A percentile compares a stretch with the other conserved stretches of the same genome.
Conservation (phyloP, 441 rosid genomes). For the Daphne laureola region DNA sequence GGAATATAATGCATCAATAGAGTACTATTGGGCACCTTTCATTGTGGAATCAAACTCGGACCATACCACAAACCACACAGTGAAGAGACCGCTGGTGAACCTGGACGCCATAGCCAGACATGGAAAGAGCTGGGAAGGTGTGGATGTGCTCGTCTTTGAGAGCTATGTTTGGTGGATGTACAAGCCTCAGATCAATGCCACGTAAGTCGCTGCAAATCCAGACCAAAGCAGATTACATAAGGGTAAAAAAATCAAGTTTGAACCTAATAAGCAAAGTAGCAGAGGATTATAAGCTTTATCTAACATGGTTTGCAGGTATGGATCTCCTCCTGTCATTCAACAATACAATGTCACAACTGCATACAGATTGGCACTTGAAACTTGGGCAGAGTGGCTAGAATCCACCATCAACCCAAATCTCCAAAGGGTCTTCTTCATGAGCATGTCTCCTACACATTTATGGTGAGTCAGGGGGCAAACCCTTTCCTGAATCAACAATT, state of each 20-base stretch:
- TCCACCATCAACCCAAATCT: constrained; percentile 44
- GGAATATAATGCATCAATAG: constrained; percentile 79
- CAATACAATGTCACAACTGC: constrained; percentile 72
- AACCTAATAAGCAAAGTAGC: no score
- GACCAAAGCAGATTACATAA: no score
- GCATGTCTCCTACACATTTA: constrained; percentile 89
- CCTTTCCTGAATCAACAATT: no score
- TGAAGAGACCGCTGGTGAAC: constrained; percentile 57
- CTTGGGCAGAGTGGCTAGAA: constrained; percentile 83
- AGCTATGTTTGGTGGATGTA: constrained; percentile 98
- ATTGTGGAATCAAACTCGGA: constrained; percentile 84
- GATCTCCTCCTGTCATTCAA: constrained; percentile 32
- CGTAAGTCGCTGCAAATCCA: constrained; percentile 32
- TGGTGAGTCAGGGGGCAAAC: constrained; percentile 38
- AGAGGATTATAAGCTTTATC: background rate
- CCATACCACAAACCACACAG: constrained; percentile 85
- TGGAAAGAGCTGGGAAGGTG: constrained; percentile 76
- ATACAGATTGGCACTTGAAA: constrained; percentile 57
- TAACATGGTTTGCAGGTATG: constrained; percentile 36
- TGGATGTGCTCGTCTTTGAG: constrained; percentile 67
- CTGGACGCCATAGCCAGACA: constrained; percentile 76
- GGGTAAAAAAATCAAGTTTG: no score
- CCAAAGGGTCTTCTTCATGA: constrained; percentile 80
- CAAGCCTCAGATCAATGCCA: constrained; percentile 72
- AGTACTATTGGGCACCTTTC: constrained; percentile 97